These are phyloP conservation scores for Furcasterigmium furcatum DNA, from an alignment of 2,329 filamentous ascomycete species.

Conservation along the genomic window DNA sequence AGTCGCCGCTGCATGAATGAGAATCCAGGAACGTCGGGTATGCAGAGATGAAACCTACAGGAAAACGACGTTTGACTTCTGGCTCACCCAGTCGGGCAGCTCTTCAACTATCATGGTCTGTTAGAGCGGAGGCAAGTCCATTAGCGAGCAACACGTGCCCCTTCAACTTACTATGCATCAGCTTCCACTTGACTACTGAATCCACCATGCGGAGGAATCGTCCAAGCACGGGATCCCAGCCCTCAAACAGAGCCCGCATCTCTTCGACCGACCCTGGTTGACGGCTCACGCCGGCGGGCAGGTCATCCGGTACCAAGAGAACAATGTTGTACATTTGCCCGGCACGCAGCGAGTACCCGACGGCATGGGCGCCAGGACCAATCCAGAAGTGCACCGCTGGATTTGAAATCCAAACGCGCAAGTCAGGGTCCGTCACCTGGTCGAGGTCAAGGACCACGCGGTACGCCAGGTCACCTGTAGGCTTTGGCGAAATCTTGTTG, in stretches of 20 bases:
- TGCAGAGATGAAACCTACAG: slow-evolving; percentile 27
- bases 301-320: slow-evolving; percentile 60
- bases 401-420: slow-evolving; percentile 49
- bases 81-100: slow-evolving; percentile 52
- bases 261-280: slow-evolving; percentile 53
- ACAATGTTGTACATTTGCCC: slow-evolving; percentile 65
- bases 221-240: slow-evolving; percentile 60
- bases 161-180: slow-evolving; percentile 47
- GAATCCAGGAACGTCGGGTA: not conserved
- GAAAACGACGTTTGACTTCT: slow-evolving; percentile 46
- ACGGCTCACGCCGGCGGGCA: slow-evolving; percentile 50
- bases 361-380: slow-evolving; percentile 57
- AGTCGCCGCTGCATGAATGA: slow-evolving; percentile 45
- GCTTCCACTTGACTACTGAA: slow-evolving; percentile 65
- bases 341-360: slow-evolving; percentile 58
- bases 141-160: not conserved
- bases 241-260: slow-evolving; percentile 55
- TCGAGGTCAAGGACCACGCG: slow-evolving; percentile 53
- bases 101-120: slow-evolving; percentile 36
- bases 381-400: slow-evolving; percentile 60
- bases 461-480: slow-evolving; percentile 65
- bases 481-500: slow-evolving; percentile 41
- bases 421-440: slow-evolving; percentile 45
- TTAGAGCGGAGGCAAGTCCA: too few relatives aligned
- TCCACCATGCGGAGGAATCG: slow-evolving; percentile 46